Evolutionary conservation across 192 early-diverging fungal genomes (phyloP), one percentile per base, ranked within the genome.

Genomic region (Mortierella hygrophila): DNA sequence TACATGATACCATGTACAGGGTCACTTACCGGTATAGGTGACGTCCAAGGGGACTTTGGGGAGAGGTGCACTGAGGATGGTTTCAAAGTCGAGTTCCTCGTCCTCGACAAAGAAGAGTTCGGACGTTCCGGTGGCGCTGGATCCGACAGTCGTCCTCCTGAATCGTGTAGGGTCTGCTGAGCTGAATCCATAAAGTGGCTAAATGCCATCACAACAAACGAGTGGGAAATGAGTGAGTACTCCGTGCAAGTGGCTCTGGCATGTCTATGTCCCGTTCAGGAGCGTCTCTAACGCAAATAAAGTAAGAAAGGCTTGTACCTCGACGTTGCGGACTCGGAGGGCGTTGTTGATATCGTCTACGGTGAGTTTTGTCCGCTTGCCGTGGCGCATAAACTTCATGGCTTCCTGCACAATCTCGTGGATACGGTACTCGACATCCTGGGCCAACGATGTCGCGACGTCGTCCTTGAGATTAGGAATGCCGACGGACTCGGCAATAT

Each of bases 351-450:
- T 93, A 74, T 99, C 98, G 40, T 96, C 93, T 0, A 96, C 92
- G 0, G 89, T 91, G 44, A 99, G 85, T 81, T 93, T 95, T 41
- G 94, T 92, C 70, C 98, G 91, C 82, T 96, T 95, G 9, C 96
- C 94, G 77, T 98, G 99, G 46, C 95, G 94, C 99, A 99, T 99
- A 85, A 99, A 99, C 90, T 99, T 99, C 79, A 89, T 91, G 1
- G 97, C 97, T 84, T 99, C 98, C 93, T 97, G 88, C 47, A 99
- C 93, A 68, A 99, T 93, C 85, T 99, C 97, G 83, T 98, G 94
- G 72, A 99, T 81, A 46, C 98, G 91, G 88, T 98, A 99, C 88
- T 99, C 98, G 41, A 97, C 96, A 82, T 99, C 98, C 70, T 97
- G 94, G 8, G 96, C 92, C 76, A 99, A 85, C 6, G 95, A 95